phyloP scores from a whole-genome alignment of 495 filamentous ascomycete species.

The Lophium mytilinum region DNA sequence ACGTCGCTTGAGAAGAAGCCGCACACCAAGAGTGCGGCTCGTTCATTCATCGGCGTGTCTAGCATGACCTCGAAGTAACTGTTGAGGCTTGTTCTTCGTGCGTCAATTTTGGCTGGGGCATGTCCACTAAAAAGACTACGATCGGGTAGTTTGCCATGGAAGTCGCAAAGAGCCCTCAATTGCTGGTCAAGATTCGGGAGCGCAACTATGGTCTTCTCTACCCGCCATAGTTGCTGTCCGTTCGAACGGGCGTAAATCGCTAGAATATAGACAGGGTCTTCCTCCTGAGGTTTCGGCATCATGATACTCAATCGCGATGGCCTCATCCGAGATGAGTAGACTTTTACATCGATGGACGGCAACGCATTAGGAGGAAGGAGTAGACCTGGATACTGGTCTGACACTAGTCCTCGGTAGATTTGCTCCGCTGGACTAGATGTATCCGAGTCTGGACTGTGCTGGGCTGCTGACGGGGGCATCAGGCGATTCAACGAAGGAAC shows the following conservation, averaged over 20 bases:
- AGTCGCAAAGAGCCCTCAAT: slow-evolving; percentile 59
- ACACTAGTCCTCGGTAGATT: slow-evolving; percentile 62
- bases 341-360: slow-evolving; percentile 71
- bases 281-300: slow-evolving; percentile 57
- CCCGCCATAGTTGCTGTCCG: slow-evolving; percentile 77
- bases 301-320: slow-evolving; percentile 81
- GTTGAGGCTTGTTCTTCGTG: slow-evolving; percentile 72
- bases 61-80: slow-evolving; percentile 76
- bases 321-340: slow-evolving; percentile 86
- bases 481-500: slow-evolving; percentile 7
- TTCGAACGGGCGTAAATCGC: slow-evolving; percentile 73
- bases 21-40: slow-evolving; percentile 73
- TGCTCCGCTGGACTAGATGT: slow-evolving; percentile 28
- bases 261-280: slow-evolving; percentile 90
- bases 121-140: slow-evolving; percentile 82
- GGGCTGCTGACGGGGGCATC: slow-evolving; percentile 20
- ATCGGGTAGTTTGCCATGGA: slow-evolving; percentile 70
- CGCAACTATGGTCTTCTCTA: slow-evolving; percentile 82
- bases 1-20: slow-evolving; percentile 81
- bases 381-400: slow-evolving; percentile 75
- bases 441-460: slow-evolving; percentile 32
- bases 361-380: slow-evolving; percentile 87
- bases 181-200: slow-evolving; percentile 74
- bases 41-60: slow-evolving; percentile 70
- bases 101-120: slow-evolving; percentile 88